Base-by-base conservation (phyloP, 2,329 filamentous ascomycete species). In the Malbranchea cinnamomea region DNA sequence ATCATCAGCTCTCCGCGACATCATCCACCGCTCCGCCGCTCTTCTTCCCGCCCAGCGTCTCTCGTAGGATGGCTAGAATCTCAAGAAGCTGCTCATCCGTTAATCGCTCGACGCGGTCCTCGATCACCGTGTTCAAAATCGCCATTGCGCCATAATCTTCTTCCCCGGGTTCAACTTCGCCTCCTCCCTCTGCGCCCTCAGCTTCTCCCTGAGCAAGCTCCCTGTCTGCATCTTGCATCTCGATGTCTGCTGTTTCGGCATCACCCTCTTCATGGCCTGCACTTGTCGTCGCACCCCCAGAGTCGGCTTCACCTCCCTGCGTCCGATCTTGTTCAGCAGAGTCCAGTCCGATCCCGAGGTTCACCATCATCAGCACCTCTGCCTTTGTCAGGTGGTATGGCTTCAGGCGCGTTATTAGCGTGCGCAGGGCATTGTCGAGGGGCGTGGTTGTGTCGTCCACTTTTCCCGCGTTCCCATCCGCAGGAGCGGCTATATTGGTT, bases 351-450 rank as follows among this genome's bases (percentile, higher is more conserved):
- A 61, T 40, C 1, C 60, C 57, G 15, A 63, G 40, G 35, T 63
- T 62, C 12, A 63, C 39, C 29, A 63, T 52, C 48, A 56, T 60
- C 11, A 61, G 37, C 6, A 59, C 54, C 41, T 63, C 60, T 0
- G 54, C 57, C 40, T 63, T 63, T 16, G 59, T 62, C 11, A 63
- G 43, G 10, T 49, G 50, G 28, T 52, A 61, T 0, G 54, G 53
- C 24, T 51, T 45, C 4, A 62, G 37, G 9, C 44, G 43, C 1
- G 39, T 40, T 14, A 62, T 46, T 3, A 61, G 41, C 6, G 47
- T 41, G 6, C 50, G 49, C 10, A 62, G 41, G 2, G 56, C 56
- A 4, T 38, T 35, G 26, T 60, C 57, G 21, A 59, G 46, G 0
- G 50, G 47, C 10, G 54, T 57, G 32, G 33, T 25, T 10, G 23